Evolutionary conservation across 2,329 filamentous ascomycete species (phyloP).

Genomic region (Alternaria triticina): DNA sequence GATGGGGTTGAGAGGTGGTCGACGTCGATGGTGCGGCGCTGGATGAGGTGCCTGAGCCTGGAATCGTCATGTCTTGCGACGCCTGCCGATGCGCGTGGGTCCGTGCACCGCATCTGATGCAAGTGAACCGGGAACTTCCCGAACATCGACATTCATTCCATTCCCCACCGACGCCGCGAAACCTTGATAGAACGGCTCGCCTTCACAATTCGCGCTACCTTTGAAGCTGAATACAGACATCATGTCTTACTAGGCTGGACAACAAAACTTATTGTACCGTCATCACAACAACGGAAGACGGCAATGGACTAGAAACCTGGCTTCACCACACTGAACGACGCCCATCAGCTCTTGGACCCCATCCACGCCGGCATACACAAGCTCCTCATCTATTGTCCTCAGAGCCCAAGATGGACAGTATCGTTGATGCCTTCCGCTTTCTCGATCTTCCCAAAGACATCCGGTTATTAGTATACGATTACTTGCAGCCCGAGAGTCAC

Average conservation of each 20-base stretch:
- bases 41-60: conserved; percentile 9
- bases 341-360: not conserved
- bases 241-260: not conserved
- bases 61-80: conserved; percentile 22
- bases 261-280: not conserved
- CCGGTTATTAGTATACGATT: not conserved
- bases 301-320: not conserved
- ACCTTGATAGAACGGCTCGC: not conserved
- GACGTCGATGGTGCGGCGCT: conserved; percentile 11
- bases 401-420: not conserved
- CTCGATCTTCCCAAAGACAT: not conserved
- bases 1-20: not conserved
- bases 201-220: not conserved
- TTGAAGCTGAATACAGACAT: not conserved
- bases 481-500: not conserved
- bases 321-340: not conserved
- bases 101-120: conserved; percentile 2
- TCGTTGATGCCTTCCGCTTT: not conserved
- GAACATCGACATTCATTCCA: not conserved
- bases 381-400: not conserved
- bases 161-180: not conserved
- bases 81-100: conserved; percentile 5
- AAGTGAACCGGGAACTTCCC: not conserved
- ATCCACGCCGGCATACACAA: not conserved
- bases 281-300: not conserved